A percentile compares a stretch with the other conserved stretches of the same genome.
Conservation (phyloP, 805 yeast species). For the Barnettozyma pratensis region DNA sequence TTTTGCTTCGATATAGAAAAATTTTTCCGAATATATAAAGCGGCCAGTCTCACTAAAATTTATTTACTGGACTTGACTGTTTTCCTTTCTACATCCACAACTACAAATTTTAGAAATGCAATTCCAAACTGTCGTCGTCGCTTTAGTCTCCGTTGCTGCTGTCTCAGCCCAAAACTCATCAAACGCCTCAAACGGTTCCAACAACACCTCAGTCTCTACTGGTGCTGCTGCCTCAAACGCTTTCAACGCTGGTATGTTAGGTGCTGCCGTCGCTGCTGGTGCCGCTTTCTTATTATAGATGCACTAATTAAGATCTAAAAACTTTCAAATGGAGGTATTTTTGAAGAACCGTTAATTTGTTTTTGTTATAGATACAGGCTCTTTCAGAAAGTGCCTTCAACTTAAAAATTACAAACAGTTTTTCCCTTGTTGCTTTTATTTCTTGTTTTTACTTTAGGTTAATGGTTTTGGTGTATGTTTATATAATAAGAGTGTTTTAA, state of each 20-base stretch:
- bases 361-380: constrained; percentile 3
- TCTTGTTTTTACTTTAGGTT: constrained; percentile 5
- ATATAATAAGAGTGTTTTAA: constrained; percentile 6
- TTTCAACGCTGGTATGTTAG: constrained; percentile 68
- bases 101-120: constrained; percentile 44
- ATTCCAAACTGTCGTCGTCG: constrained; percentile 62
- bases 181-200: constrained; percentile 37
- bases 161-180: constrained; percentile 54
- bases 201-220: constrained; percentile 42
- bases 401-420: constrained; percentile 1
- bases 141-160: constrained; percentile 66
- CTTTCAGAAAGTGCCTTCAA: neutral
- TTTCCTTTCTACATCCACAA: constrained; percentile 4
- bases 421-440: constrained; percentile 3
- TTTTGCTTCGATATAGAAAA: neutral
- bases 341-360: constrained; percentile 1
- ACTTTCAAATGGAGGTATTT: neutral
- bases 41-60: neutral
- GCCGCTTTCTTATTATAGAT: constrained; percentile 46
- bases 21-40: constrained; percentile 5
- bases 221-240: constrained; percentile 48
- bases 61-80: neutral
- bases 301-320: constrained; percentile 1
- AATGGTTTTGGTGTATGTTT: constrained; percentile 6
- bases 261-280: constrained; percentile 86